phyloP scores from a whole-genome alignment of 1,284 basidiomycete species.

The Hortiboletus rubellus region DNA sequence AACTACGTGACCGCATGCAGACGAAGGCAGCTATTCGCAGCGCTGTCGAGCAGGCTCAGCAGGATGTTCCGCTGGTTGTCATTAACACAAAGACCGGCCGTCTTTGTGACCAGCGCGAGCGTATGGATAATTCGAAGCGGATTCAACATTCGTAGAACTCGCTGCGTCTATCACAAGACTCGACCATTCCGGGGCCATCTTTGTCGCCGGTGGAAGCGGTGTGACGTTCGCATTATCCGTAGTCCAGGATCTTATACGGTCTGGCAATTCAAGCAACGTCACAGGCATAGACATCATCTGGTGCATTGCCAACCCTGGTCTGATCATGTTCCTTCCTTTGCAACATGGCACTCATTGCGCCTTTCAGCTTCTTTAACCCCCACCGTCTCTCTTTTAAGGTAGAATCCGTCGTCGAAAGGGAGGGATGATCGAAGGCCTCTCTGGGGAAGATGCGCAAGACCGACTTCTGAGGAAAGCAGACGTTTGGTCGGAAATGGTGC shows the following conservation, averaged over 20 bases:
- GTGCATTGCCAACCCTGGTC: conserved; percentile 61
- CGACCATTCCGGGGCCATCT: conserved; percentile 46
- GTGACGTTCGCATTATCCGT: conserved; percentile 67
- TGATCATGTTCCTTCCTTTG: conserved; percentile 12
- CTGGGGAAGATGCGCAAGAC: conserved; percentile 43
- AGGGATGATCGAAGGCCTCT: conserved; percentile 40
- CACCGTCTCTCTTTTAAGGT: conserved; percentile 52
- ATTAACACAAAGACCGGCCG: too few relatives aligned
- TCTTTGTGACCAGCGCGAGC: too few relatives aligned
- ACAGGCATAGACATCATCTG: conserved; percentile 68
- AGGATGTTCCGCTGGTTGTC: too few relatives aligned
- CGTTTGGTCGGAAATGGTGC: conserved; percentile 32
- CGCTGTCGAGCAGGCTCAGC: too few relatives aligned
- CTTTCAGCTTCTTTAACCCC: conserved; percentile 49
- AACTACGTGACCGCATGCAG: too few relatives aligned
- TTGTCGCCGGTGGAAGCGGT: conserved; percentile 73
- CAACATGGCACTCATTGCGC: neutral
- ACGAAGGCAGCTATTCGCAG: too few relatives aligned
- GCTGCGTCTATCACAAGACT: too few relatives aligned
- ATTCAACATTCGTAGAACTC: too few relatives aligned
- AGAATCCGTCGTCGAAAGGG: neutral
- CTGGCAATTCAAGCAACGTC: conserved; percentile 50
- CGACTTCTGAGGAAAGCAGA: conserved; percentile 31
- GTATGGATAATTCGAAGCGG: too few relatives aligned
- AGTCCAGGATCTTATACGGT: conserved; percentile 60